A percentile compares a stretch with the other conserved stretches of the same genome.
phyloP scores from a whole-genome alignment of 306 rosid species.

The Corylus americana region DNA sequence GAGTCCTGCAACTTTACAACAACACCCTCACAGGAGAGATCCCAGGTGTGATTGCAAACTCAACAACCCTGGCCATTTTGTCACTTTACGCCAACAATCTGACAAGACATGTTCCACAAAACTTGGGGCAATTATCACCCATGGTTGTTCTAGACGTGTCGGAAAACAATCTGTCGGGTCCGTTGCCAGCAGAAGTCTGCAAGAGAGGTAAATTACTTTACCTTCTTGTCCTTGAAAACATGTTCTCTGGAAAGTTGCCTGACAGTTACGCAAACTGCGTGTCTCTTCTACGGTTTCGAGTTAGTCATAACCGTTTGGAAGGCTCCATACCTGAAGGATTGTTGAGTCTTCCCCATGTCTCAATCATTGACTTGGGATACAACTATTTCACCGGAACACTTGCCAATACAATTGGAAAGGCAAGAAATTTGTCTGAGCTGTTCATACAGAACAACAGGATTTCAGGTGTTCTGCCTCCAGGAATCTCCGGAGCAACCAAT shows the following conservation, averaged over 20 bases:
- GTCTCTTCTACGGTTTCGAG: conserved; percentile 76
- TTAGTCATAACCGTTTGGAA: conserved; percentile 57
- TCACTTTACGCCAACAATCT: conserved; percentile 80
- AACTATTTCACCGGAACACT: conserved; percentile 69
- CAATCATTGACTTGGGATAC: conserved; percentile 69
- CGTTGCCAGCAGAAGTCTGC: conserved; percentile 75
- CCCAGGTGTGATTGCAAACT: conserved; percentile 65
- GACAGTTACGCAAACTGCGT: conserved; percentile 57
- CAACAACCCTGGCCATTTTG: conserved; percentile 55
- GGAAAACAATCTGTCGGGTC: conserved; percentile 73
- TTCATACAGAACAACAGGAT: conserved; percentile 75
- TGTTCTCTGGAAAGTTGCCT: conserved; percentile 76
- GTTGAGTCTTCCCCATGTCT: conserved; percentile 68
- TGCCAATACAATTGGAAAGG: conserved; percentile 47
- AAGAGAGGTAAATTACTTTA: conserved; percentile 61
- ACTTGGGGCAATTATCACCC: conserved; percentile 66
- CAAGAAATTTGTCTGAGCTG: conserved; percentile 78
- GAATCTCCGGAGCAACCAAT: conserved; percentile 57
- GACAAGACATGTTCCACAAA: conserved; percentile 65
- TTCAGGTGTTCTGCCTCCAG: conserved; percentile 76
- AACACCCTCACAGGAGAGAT: conserved; percentile 77
- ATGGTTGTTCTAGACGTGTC: conserved; percentile 80
- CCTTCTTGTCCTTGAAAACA: conserved; percentile 69
- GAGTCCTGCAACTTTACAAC: conserved; percentile 85
- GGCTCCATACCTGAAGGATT: conserved; percentile 77